These are phyloP conservation scores for Physcomitrellopsis africana DNA, from an alignment of 225 moss, liverwort and hornwort genomes.

Conservation along the genomic window DNA sequence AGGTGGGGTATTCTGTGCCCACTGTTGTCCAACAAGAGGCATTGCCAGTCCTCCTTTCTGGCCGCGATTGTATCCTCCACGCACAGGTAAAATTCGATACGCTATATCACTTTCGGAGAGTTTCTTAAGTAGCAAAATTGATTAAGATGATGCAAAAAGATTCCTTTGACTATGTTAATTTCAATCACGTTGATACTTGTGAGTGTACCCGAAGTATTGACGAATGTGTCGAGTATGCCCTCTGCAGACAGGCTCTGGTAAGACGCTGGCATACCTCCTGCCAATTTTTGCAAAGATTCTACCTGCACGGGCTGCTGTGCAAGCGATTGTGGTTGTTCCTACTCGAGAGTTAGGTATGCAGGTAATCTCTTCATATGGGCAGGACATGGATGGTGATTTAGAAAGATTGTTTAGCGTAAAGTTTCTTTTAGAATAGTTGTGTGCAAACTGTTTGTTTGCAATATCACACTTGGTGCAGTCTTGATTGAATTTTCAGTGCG, in stretches of 20 bases:
- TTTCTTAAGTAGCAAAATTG: no score
- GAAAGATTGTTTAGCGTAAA: background rate
- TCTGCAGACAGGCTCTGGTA: slow-evolving; percentile 93
- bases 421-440: background rate
- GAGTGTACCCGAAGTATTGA: background rate
- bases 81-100: slow-evolving; percentile 65
- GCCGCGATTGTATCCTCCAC: slow-evolving; percentile 86
- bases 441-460: background rate
- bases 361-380: slow-evolving; percentile 40
- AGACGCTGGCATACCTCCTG: slow-evolving; percentile 91
- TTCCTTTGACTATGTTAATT: no score
- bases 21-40: slow-evolving; percentile 81
- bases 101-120: no score
- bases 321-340: slow-evolving; percentile 91
- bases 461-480: background rate
- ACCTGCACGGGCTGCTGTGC: slow-evolving; percentile 80
- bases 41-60: slow-evolving; percentile 77
- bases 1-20: slow-evolving; percentile 72
- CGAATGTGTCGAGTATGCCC: background rate
- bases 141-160: no score
- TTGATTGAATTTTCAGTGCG: background rate
- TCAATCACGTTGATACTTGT: background rate
- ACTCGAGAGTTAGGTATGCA: slow-evolving; percentile 99
- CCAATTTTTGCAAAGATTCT: slow-evolving; percentile 82
- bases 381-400: background rate